phyloP scores from a whole-genome alignment of 1,284 basidiomycete species.

The Tausonia pullulans region DNA sequence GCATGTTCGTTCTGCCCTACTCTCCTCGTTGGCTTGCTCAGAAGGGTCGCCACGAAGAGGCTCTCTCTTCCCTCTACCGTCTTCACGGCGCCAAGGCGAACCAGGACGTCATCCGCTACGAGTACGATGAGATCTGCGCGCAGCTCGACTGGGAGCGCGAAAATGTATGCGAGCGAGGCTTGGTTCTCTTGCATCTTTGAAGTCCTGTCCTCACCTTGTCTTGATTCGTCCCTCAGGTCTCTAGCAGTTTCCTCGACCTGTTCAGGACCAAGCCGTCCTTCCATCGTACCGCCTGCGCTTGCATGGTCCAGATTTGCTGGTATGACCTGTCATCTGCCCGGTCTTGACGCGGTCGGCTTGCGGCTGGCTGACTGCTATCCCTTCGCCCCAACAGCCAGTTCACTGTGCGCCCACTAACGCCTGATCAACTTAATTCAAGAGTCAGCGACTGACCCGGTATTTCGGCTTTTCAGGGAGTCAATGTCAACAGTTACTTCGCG shows the following conservation, averaged over 20 bases:
- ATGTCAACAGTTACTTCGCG: constrained; percentile 31
- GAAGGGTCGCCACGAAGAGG: constrained; percentile 46
- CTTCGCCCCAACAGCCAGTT: constrained; percentile 36
- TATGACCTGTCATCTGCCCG: too few relatives aligned
- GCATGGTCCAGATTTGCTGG: constrained; percentile 46
- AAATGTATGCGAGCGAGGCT: constrained; percentile 15
- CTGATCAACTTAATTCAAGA: too few relatives aligned
- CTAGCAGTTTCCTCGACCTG: background rate
- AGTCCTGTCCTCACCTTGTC: too few relatives aligned
- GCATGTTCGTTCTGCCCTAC: constrained; percentile 37
- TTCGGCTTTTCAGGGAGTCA: constrained; percentile 39
- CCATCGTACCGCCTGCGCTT: constrained; percentile 38
- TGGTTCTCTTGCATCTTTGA: too few relatives aligned
- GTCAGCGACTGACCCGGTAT: too few relatives aligned
- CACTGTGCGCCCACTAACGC: constrained; percentile 39
- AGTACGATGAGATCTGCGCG: constrained; percentile 45
- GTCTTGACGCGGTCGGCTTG: too few relatives aligned
- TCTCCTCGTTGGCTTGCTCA: constrained; percentile 53
- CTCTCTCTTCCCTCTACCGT: constrained; percentile 41
- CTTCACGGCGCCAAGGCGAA: constrained; percentile 43
- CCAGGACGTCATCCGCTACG: constrained; percentile 21
- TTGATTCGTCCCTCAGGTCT: too few relatives aligned
- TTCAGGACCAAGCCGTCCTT: constrained; percentile 29
- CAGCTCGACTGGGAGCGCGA: constrained; percentile 18
- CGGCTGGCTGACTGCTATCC: too few relatives aligned